Evolutionary conservation across 805 yeast genomes (phyloP), one percentile per base, ranked within the genome.

Genomic region (Metschnikowia arizonensis): DNA sequence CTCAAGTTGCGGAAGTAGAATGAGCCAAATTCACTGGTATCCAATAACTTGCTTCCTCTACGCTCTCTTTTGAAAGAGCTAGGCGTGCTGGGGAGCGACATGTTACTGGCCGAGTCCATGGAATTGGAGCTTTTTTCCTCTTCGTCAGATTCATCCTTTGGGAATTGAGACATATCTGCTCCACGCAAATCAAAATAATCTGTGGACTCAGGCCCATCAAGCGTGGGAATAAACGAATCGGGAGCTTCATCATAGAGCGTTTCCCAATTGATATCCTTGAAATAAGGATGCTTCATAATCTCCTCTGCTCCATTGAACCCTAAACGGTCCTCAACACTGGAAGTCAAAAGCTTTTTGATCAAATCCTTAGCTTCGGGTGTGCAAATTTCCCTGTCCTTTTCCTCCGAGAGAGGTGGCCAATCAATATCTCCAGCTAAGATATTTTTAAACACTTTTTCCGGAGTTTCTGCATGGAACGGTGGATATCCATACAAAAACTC

Each of bases 401-500:
- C 82, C 9, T 70, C 72, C 1, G 78, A 60, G 30, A 85, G 64
- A 1, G 73, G 69, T 0, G 97, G 98, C 98, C 98, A 93, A 47
- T 83, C 84, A 33, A 91, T 85, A 0, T 72, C 73, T 3, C 91
- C 82, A 15, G 65, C 72, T 44, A 89, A 68, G 40, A 95, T 91
- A 52, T 89, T 89, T 44, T 81, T 78, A 61, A 93, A 93, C 0
- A 93, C 96, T 48, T 73, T 69, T 33, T 84, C 86, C 0, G 97
- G 93, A 1, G 88, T 75, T 4, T 72, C 70, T 1, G 85, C 95
- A 62, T 87, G 93, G 63, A 93, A 93, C 2, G 99, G 99, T 1
- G 99, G 97, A 61, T 81, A 86, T 0, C 99, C 99, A 62, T 84
- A 86, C 33, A 88, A 60, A 59, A 93, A 84, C 65, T 93, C 99